Conservation (phyloP, 2,329 filamentous ascomycete genomes). For the Aspergillus phoenicis region DNA sequence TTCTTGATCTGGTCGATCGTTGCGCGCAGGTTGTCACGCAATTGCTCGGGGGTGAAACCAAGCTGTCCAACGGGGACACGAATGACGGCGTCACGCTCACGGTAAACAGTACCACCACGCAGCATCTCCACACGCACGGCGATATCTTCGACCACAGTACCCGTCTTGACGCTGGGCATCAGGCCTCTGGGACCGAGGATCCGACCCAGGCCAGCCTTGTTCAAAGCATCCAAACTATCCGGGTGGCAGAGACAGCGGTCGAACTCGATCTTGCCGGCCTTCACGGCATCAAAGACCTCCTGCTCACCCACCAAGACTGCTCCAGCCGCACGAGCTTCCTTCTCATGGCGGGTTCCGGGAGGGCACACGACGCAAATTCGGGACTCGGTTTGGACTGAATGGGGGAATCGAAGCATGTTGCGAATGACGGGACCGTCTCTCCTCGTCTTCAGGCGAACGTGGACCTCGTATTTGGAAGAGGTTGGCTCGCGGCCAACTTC, state of each 20-base stretch:
- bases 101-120: constrained; percentile 81
- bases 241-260: constrained; percentile 86
- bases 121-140: constrained; percentile 75
- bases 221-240: constrained; percentile 74
- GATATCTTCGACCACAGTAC: constrained; percentile 84
- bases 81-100: constrained; percentile 81
- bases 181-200: constrained; percentile 85
- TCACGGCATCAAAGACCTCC: constrained; percentile 77
- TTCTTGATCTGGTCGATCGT: constrained; percentile 76
- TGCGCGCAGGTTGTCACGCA: constrained; percentile 79
- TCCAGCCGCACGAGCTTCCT: constrained; percentile 74
- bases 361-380: constrained; percentile 89
- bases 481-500: constrained; percentile 82
- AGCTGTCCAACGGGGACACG: constrained; percentile 90
- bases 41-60: constrained; percentile 81
- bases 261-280: constrained; percentile 77
- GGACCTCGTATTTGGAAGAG: constrained; percentile 82
- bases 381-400: constrained; percentile 85
- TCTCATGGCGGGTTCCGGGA: constrained; percentile 73
- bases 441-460: constrained; percentile 77
- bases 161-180: constrained; percentile 87
- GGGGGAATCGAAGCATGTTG: constrained; percentile 83
- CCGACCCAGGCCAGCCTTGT: constrained; percentile 76
- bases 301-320: constrained; percentile 85
- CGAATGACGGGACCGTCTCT: constrained; percentile 87